phyloP scores from a whole-genome alignment of 1,139 yeast species.

The Arxiozyma heterogenica region DNA sequence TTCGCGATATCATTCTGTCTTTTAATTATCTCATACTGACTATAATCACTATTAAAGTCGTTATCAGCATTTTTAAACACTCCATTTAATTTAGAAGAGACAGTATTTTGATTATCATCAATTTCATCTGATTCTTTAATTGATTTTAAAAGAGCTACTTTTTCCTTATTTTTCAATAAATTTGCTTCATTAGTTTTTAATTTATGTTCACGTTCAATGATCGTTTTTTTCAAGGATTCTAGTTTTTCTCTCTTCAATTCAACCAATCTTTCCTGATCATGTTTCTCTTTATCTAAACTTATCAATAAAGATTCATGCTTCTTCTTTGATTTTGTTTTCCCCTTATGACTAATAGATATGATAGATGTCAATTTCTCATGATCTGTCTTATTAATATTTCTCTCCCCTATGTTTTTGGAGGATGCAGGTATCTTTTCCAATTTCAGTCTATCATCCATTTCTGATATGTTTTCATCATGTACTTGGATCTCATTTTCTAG shows the following conservation, averaged over 20 bases:
- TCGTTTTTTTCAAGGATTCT: background rate
- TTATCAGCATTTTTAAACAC: background rate
- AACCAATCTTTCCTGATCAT: slow-evolving; percentile 1
- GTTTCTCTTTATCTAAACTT: background rate
- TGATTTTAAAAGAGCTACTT: slow-evolving; percentile 8
- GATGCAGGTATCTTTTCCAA: slow-evolving; percentile 1
- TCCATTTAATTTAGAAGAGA: background rate
- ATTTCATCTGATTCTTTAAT: slow-evolving; percentile 2
- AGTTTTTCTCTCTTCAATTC: background rate
- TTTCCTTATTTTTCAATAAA: slow-evolving; percentile 12
- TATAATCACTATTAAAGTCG: background rate
- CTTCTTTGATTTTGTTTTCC: background rate
- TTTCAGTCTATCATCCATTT: slow-evolving; percentile 2
- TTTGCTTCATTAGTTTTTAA: background rate
- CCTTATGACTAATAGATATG: background rate
- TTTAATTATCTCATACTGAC: slow-evolving; percentile 3
- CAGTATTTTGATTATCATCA: no score
- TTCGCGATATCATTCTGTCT: slow-evolving; percentile 1
- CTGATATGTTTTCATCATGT: slow-evolving; percentile 2
- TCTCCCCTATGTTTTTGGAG: background rate
- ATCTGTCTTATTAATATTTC: background rate
- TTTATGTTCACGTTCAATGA: background rate
- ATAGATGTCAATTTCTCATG: slow-evolving; percentile 1
- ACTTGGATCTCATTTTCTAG: slow-evolving; percentile 1
- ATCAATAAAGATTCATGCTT: background rate